A percentile compares a stretch with the other conserved stretches of the same genome.
These are phyloP conservation scores for Heritiera littoralis DNA, from an alignment of 345 rosid species.

Conservation along the genomic window DNA sequence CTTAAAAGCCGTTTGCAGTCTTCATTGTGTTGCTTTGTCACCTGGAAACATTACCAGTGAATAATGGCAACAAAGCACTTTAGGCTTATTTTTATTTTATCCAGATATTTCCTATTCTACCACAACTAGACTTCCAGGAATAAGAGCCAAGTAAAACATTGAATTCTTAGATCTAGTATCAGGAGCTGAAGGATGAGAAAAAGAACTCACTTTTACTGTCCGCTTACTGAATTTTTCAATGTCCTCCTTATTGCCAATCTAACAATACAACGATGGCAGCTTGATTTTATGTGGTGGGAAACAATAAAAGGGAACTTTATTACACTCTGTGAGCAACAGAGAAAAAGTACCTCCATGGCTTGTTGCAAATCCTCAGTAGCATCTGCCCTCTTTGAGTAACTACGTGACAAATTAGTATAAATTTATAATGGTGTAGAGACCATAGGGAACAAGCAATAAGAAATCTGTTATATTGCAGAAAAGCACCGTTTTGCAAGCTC, in stretches of 20 bases:
- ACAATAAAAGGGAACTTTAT: not conserved
- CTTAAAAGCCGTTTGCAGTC: conserved; percentile 84
- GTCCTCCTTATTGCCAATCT: conserved; percentile 83
- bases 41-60: conserved; percentile 41
- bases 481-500: conserved; percentile 82
- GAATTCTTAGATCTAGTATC: not conserved
- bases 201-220: conserved; percentile 68
- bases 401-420: conserved; percentile 33
- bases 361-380: conserved; percentile 66
- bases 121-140: not conserved
- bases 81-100: not conserved
- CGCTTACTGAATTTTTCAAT: conserved; percentile 94
- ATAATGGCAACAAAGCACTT: no score
- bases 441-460: not conserved
- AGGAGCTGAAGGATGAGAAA: not conserved
- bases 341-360: conserved; percentile 61
- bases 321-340: not conserved
- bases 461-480: not conserved
- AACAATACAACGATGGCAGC: conserved; percentile 20
- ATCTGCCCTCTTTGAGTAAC: conserved; percentile 80
- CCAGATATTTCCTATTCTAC: not conserved
- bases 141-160: not conserved
- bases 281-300: not conserved
- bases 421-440: not conserved
- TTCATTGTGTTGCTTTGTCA: conserved; percentile 84